A percentile compares a stretch with the other conserved stretches of the same genome.
Evolutionary conservation across 2,329 filamentous ascomycete genomes (phyloP).

Genomic region (Claviceps pusilla): DNA sequence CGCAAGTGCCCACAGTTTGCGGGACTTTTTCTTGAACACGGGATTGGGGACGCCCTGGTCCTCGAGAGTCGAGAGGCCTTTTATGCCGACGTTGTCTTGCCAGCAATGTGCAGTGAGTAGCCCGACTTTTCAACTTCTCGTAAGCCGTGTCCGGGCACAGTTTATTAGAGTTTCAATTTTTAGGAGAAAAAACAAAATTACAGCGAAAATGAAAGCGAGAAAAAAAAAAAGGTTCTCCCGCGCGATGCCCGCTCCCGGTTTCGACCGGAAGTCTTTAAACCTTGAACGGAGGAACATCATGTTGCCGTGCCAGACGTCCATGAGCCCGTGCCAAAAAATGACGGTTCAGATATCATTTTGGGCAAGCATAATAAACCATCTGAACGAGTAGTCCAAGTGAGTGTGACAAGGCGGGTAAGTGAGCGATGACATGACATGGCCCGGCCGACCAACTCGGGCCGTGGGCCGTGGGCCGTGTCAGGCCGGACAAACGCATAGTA

Average conservation of each 20-base stretch:
- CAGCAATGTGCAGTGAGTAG: too few species aligned
- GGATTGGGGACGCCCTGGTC: too few species aligned
- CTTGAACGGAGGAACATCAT: background rate
- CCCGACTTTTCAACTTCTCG: background rate
- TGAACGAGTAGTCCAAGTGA: background rate
- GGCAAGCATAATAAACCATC: background rate
- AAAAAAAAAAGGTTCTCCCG: background rate
- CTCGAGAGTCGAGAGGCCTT: too few species aligned
- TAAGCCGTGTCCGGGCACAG: background rate
- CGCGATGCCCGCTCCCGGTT: background rate
- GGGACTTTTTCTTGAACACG: background rate
- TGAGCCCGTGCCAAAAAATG: background rate
- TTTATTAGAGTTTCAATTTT: background rate
- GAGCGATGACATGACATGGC: background rate
- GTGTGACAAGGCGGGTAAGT: background rate
- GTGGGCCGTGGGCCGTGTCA: background rate
- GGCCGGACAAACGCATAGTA: background rate
- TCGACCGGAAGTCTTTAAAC: background rate
- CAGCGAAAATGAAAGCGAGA: background rate
- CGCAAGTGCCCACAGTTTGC: background rate
- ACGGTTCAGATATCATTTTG: background rate
- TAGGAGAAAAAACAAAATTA: background rate
- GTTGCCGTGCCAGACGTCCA: background rate
- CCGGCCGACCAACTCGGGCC: background rate
- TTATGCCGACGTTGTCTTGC: background rate